phyloP scores from a whole-genome alignment of 495 filamentous ascomycete species.

The Hypoxylon cercidicola region DNA sequence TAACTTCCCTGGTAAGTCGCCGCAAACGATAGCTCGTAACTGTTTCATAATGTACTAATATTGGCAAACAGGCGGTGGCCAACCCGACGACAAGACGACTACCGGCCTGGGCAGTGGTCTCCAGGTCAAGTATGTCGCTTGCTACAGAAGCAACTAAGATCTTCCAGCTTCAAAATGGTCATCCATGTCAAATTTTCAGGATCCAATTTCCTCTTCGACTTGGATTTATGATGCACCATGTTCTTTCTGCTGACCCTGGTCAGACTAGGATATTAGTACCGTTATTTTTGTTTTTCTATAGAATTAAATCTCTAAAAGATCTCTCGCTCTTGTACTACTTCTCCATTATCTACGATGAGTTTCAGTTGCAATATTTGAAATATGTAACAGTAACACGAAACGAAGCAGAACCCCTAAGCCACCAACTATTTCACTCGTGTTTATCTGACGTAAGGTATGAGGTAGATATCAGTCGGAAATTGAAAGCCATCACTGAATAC shows the following conservation, averaged over 20 bases:
- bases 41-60: constrained; percentile 2
- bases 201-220: not conserved
- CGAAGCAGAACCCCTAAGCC: not conserved
- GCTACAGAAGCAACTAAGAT: constrained; percentile 17
- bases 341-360: too few species aligned
- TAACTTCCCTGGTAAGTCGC: constrained; percentile 25
- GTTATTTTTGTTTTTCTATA: not conserved
- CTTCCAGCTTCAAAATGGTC: not conserved
- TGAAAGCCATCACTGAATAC: constrained; percentile 22
- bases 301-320: not conserved
- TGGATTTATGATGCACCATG: not conserved
- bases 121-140: constrained; percentile 29
- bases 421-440: too few species aligned
- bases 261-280: not conserved
- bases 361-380: too few species aligned
- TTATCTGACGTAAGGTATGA: too few species aligned
- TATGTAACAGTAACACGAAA: not conserved
- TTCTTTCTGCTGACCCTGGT: not conserved
- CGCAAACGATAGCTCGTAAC: not conserved
- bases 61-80: constrained; percentile 9
- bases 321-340: not conserved
- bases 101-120: constrained; percentile 25
- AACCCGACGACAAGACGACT: constrained; percentile 22
- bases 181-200: not conserved
- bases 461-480: too few species aligned